Evolutionary conservation across 768 basidiomycete genomes (phyloP).

Genomic region (Termitomyces sp.): DNA sequence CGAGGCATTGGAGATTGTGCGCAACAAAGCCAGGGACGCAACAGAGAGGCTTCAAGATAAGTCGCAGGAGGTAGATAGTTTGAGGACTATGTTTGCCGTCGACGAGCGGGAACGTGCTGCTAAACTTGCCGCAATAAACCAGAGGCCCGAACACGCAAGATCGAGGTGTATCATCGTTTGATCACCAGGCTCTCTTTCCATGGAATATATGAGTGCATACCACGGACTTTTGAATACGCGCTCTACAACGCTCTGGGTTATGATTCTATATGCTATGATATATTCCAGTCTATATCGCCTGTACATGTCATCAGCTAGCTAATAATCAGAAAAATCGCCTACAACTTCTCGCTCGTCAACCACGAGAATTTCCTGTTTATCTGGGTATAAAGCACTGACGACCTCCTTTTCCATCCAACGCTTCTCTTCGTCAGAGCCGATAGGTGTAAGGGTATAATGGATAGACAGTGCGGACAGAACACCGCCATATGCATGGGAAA

Average conservation of each 20-base stretch:
- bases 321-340: slow-evolving; percentile 28
- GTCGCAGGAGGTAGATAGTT: slow-evolving; percentile 64
- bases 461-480: slow-evolving; percentile 84
- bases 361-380: slow-evolving; percentile 45
- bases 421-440: slow-evolving; percentile 25
- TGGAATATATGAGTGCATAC: not conserved
- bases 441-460: slow-evolving; percentile 73
- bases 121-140: slow-evolving; percentile 38
- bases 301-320: slow-evolving; percentile 4
- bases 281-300: slow-evolving; percentile 1
- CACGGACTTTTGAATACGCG: not conserved
- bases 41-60: slow-evolving; percentile 65
- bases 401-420: slow-evolving; percentile 60
- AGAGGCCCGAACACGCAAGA: slow-evolving; percentile 21
- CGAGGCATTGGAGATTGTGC: slow-evolving; percentile 43
- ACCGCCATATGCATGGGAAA: slow-evolving; percentile 95
- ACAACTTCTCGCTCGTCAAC: slow-evolving; percentile 40
- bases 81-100: slow-evolving; percentile 57
- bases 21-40: slow-evolving; percentile 48
- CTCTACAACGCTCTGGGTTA: not conserved
- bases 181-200: not conserved
- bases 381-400: slow-evolving; percentile 58
- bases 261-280: not conserved
- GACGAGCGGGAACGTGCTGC: slow-evolving; percentile 66
- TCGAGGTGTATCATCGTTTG: slow-evolving; percentile 10